Percentiles rank a stretch among this genome's conserved stretches.
These are phyloP conservation scores for Epicoccum sorghinum DNA, from an alignment of 2,329 filamentous ascomycete species.

Conservation along the genomic window DNA sequence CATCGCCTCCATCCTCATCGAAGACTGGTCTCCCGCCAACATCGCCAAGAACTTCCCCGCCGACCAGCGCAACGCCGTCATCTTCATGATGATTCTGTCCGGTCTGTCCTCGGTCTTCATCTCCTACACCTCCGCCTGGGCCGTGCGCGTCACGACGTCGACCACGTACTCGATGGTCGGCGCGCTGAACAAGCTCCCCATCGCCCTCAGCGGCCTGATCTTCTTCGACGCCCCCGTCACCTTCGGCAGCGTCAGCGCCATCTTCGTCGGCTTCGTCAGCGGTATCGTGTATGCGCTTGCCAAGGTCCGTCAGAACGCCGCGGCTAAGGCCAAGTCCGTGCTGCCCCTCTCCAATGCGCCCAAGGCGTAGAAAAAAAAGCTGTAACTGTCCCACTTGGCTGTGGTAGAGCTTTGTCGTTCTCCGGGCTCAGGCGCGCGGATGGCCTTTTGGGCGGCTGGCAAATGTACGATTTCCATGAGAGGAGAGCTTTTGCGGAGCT, in stretches of 20 bases:
- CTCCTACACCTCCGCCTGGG: conserved; percentile 99
- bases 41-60: conserved; percentile 84
- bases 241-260: conserved; percentile 88
- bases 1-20: conserved; percentile 77
- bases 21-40: conserved; percentile 92
- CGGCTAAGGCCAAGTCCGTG: conserved; percentile 69
- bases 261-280: conserved; percentile 87
- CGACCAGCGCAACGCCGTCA: conserved; percentile 78
- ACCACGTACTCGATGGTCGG: conserved; percentile 99
- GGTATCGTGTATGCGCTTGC: conserved; percentile 89
- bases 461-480: too few species aligned
- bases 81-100: conserved; percentile 91
- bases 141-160: conserved; percentile 93
- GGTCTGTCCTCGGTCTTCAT: conserved; percentile 95
- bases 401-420: too few species aligned
- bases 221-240: conserved; percentile 97
- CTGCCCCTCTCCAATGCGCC: conserved; percentile 70
- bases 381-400: too few species aligned
- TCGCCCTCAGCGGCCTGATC: conserved; percentile 87
- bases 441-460: too few species aligned
- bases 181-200: conserved; percentile 95
- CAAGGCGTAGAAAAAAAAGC: too few species aligned
- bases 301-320: conserved; percentile 78
- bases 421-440: too few species aligned
- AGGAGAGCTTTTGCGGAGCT: too few species aligned